Conservation (phyloP, 345 rosid genomes). For the Syzygium oleosum region DNA sequence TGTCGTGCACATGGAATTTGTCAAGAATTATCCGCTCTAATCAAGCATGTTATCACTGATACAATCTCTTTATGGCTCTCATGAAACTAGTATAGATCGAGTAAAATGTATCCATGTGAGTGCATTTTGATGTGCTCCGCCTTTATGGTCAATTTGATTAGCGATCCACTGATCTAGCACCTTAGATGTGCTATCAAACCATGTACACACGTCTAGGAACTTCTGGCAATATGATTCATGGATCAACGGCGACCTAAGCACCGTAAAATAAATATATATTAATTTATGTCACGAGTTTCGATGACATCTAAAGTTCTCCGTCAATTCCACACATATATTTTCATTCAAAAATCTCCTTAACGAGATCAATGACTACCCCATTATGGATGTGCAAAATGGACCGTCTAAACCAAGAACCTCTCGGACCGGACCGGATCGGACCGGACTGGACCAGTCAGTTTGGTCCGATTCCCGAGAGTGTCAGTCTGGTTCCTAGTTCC, state of each 20-base stretch:
- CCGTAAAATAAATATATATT: not conserved
- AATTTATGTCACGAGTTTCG: not conserved
- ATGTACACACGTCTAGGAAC: not conserved
- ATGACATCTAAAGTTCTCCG: not conserved
- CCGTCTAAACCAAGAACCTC: rapidly evolving
- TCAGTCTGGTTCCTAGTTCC: too few relatives aligned
- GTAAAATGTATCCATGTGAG: not conserved
- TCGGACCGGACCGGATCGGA: too few relatives aligned
- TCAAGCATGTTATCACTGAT: not conserved
- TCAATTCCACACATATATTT: not conserved
- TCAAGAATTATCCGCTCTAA: not conserved
- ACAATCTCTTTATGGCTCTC: not conserved
- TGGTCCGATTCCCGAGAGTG: too few relatives aligned
- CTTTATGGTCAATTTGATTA: not conserved
- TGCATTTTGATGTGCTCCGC: not conserved
- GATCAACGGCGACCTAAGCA: not conserved
- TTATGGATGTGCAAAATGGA: not conserved
- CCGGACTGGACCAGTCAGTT: too few relatives aligned
- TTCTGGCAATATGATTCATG: not conserved
- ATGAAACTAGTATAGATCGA: not conserved
- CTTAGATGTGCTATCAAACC: not conserved
- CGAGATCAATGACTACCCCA: not conserved
- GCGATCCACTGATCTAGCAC: not conserved
- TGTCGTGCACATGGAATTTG: not conserved
- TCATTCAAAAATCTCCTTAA: not conserved